These are phyloP conservation scores for Solanum pinnatisectum DNA, from an alignment of 257 asterid species.

Conservation along the genomic window DNA sequence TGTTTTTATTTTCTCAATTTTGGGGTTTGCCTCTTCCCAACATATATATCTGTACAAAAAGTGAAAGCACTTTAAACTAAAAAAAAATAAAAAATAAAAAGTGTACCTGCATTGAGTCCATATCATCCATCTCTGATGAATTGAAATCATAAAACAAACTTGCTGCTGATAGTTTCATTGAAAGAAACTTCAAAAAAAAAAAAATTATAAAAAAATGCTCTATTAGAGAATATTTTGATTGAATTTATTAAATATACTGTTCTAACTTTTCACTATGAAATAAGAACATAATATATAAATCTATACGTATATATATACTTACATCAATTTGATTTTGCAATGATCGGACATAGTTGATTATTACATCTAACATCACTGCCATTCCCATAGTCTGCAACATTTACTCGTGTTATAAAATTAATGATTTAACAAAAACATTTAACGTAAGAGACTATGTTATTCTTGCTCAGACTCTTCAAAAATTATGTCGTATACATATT, in stretches of 20 bases:
- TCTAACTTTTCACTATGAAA: neutral
- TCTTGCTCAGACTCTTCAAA: neutral
- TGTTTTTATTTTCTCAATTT: neutral
- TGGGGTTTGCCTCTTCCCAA: neutral
- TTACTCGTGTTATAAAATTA: neutral
- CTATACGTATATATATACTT: neutral
- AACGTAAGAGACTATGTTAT: neutral
- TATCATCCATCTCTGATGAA: conserved; percentile 63
- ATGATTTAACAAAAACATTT: neutral
- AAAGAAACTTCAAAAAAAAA: conserved; percentile 44
- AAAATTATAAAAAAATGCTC: neutral
- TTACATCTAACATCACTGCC: conserved; percentile 97
- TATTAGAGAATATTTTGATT: neutral
- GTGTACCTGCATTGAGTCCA: conserved; percentile 53
- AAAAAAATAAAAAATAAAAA: too few relatives aligned
- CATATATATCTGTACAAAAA: neutral
- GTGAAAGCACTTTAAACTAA: neutral
- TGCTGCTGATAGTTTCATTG: conserved; percentile 95
- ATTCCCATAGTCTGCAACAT: conserved; percentile 88
- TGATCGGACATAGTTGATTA: conserved; percentile 73
- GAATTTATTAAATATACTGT: neutral
- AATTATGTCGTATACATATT: fast-evolving
- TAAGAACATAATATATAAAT: neutral
- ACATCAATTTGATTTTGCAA: conserved; percentile 95
- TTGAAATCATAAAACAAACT: conserved; percentile 85